phyloP scores from a whole-genome alignment of 208 protist genomes.

The Crithidia fasciculata region DNA sequence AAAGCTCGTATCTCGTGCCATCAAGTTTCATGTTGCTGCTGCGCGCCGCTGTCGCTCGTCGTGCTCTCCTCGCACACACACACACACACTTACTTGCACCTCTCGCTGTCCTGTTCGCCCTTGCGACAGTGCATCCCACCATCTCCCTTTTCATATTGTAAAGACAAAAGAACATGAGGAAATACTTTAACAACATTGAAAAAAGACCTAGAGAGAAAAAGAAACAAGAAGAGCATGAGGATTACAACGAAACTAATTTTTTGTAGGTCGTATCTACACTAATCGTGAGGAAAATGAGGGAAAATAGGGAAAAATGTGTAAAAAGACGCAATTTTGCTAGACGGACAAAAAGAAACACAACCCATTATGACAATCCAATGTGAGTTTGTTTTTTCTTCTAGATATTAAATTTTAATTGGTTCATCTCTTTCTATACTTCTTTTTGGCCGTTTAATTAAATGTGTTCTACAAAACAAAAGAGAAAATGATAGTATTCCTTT shows the following conservation, averaged over 20 bases:
- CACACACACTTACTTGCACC: too few relatives aligned
- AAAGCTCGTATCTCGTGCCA: too few relatives aligned
- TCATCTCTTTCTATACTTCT: not conserved
- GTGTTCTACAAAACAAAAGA: too few relatives aligned
- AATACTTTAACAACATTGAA: not conserved
- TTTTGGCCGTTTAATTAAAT: too few relatives aligned
- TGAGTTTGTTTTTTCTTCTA: not conserved
- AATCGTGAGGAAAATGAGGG: not conserved
- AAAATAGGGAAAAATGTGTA: not conserved
- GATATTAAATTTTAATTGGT: not conserved
- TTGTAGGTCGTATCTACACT: not conserved
- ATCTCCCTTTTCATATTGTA: too few relatives aligned
- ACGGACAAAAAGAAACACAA: not conserved
- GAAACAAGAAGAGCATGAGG: not conserved
- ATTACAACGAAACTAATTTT: not conserved
- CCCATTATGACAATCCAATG: not conserved
- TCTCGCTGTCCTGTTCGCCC: too few relatives aligned
- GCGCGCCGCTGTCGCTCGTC: too few relatives aligned
- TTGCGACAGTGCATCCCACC: too few relatives aligned
- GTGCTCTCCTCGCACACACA: too few relatives aligned
- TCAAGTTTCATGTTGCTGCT: too few relatives aligned
- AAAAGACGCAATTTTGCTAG: not conserved
- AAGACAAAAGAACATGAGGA: too few relatives aligned
- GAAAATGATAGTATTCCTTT: too few relatives aligned
- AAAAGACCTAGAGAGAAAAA: not conserved